phyloP scores from a whole-genome alignment of 2,329 filamentous ascomycete species.

The Penicillium sp. region DNA sequence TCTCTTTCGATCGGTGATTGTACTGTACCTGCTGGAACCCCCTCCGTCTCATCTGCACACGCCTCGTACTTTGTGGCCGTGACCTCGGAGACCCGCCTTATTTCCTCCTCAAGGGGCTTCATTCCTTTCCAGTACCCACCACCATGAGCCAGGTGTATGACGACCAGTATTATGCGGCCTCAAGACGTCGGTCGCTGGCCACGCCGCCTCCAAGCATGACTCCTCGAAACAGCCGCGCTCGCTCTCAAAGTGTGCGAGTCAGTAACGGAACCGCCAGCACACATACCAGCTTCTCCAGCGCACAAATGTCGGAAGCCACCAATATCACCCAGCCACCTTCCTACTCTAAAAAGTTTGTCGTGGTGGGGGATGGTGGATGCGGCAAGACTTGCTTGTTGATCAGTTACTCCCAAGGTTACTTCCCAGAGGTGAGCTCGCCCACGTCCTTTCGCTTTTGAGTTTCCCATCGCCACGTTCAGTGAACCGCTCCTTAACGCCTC shows the following conservation, averaged over 20 bases:
- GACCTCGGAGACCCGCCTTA: slow-evolving; percentile 7
- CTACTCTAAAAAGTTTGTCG: slow-evolving; percentile 98
- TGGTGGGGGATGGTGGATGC: slow-evolving; percentile 95
- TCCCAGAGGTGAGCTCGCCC: slow-evolving; percentile 72
- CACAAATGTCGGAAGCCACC: slow-evolving; percentile 71
- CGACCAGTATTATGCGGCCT: slow-evolving; percentile 48
- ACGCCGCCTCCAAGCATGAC: slow-evolving; percentile 37
- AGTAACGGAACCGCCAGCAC: slow-evolving; percentile 91
- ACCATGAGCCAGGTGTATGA: slow-evolving; percentile 35
- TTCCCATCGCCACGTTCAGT: not conserved
- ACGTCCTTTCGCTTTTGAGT: not conserved
- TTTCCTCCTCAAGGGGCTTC: slow-evolving; percentile 12
- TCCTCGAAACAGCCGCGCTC: slow-evolving; percentile 43
- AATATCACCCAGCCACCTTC: slow-evolving; percentile 83
- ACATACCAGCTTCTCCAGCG: slow-evolving; percentile 65
- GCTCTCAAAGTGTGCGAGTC: slow-evolving; percentile 57
- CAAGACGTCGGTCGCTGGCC: slow-evolving; percentile 52
- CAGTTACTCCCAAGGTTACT: slow-evolving; percentile 97
- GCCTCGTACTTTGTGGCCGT: slow-evolving; percentile 7
- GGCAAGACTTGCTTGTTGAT: slow-evolving; percentile 98
- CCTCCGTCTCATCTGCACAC: not conserved
- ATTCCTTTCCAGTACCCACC: slow-evolving; percentile 14
- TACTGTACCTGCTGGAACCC: no score
- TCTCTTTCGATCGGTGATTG: not conserved
- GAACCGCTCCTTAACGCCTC: no score